phyloP scores from a whole-genome alignment of 148 eudicot species.

The Pharnaceum exiguum region DNA sequence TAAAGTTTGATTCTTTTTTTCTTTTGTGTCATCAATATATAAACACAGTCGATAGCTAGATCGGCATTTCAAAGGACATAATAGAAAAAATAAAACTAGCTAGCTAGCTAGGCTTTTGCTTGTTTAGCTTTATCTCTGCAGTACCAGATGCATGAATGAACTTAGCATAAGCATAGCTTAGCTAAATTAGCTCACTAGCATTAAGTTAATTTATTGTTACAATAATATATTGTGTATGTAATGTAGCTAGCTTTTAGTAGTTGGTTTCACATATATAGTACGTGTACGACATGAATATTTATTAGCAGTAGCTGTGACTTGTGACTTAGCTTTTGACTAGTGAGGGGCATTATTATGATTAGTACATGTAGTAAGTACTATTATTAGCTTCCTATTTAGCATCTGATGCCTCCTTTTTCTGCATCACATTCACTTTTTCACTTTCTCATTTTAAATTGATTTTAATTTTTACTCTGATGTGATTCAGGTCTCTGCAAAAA shows the following conservation, averaged over 20 bases:
- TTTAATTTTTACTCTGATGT: slow-evolving; percentile 16
- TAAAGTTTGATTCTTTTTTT: too few relatives aligned
- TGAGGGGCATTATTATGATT: neutral
- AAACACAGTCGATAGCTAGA: too few relatives aligned
- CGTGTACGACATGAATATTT: too few relatives aligned
- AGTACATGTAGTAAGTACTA: neutral
- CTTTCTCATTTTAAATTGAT: neutral
- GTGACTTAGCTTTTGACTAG: neutral
- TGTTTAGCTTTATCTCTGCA: neutral
- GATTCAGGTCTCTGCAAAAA: slow-evolving; percentile 38
- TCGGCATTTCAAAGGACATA: too few relatives aligned
- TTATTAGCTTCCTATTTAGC: too few relatives aligned
- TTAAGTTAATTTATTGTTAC: too few relatives aligned
- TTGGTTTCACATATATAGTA: too few relatives aligned
- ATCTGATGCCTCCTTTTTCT: slow-evolving; percentile 7
- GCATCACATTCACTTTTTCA: neutral
- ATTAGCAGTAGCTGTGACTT: too few relatives aligned
- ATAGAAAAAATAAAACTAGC: slow-evolving; percentile 1
- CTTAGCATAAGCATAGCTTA: neutral
- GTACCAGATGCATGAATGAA: too few relatives aligned
- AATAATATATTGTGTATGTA: too few relatives aligned
- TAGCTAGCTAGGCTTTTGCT: neutral
- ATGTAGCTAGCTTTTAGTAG: too few relatives aligned
- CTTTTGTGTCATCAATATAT: too few relatives aligned
- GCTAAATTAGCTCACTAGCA: neutral